phyloP scores from a whole-genome alignment of 495 filamentous ascomycete genomes.

The Neurospora pannonica region DNA sequence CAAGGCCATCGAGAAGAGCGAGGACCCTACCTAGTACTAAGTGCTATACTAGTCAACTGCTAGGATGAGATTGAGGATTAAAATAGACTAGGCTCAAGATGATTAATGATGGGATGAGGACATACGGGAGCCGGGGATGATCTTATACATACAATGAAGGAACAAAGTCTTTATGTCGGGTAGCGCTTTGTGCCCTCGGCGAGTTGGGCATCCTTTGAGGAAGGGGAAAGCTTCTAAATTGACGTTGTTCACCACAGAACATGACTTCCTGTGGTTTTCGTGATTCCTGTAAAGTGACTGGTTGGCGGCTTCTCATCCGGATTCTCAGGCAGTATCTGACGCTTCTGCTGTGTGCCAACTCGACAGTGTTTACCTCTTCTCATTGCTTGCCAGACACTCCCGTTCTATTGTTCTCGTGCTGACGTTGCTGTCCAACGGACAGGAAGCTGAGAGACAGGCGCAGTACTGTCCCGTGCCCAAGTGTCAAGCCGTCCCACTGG shows the following conservation, averaged over 20 bases:
- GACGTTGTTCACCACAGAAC: too few species aligned
- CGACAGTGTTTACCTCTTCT: neutral
- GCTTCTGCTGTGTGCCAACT: neutral
- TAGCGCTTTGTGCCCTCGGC: neutral
- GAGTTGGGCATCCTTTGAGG: neutral
- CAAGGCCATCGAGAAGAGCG: slow-evolving; percentile 19
- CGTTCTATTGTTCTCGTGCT: neutral
- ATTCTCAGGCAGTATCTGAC: neutral
- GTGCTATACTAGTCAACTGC: neutral
- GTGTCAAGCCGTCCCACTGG: neutral
- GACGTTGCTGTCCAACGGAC: neutral
- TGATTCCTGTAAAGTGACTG: neutral
- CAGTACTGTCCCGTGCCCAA: neutral
- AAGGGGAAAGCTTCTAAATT: neutral
- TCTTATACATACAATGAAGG: neutral
- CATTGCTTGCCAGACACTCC: neutral
- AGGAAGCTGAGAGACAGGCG: neutral
- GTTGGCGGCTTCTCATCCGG: neutral
- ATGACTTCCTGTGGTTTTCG: too few species aligned
- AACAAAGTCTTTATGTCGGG: neutral
- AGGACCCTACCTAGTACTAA: neutral
- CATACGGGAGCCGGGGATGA: neutral
- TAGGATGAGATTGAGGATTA: neutral
- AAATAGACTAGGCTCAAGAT: neutral
- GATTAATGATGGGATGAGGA: neutral